Evolutionary conservation across 768 basidiomycete species (phyloP).

Genomic region (Heimioporus sp.): DNA sequence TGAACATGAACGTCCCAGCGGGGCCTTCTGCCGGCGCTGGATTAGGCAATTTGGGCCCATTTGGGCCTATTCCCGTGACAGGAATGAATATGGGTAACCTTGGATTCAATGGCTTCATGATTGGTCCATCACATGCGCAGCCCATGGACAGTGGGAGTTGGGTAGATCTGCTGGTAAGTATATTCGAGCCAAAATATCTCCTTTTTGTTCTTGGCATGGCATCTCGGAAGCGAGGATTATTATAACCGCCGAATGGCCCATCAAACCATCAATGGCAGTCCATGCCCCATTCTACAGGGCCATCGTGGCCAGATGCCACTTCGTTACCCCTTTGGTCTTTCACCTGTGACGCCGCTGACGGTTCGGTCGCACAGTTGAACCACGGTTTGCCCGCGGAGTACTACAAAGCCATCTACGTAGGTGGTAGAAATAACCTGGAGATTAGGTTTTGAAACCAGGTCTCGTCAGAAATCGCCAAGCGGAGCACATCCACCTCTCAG

Average conservation of each 20-base stretch:
- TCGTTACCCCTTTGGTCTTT: background rate
- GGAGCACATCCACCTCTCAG: constrained; percentile 67
- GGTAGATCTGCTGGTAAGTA: constrained; percentile 31
- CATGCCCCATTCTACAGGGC: background rate
- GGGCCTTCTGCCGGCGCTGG: constrained; percentile 12
- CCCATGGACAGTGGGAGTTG: constrained; percentile 22
- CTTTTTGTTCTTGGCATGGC: background rate
- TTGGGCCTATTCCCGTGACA: constrained; percentile 25
- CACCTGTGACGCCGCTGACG: constrained; percentile 10
- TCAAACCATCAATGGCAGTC: no score
- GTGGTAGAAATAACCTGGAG: constrained; percentile 21
- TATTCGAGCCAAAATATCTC: background rate
- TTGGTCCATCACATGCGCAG: constrained; percentile 22
- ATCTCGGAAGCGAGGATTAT: no score
- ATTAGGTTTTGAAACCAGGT: constrained; percentile 2
- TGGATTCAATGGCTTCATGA: constrained; percentile 21
- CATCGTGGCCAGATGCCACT: background rate
- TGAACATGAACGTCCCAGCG: constrained; percentile 19
- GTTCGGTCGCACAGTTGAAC: constrained; percentile 51
- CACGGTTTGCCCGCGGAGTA: constrained; percentile 52
- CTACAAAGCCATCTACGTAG: constrained; percentile 68
- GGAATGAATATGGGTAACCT: no score
- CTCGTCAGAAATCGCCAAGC: constrained; percentile 58
- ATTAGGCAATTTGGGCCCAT: constrained; percentile 23
- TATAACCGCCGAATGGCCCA: no score